Evolutionary conservation across 1,139 yeast species (phyloP).

Genomic region (Diutina scorzettiae): DNA sequence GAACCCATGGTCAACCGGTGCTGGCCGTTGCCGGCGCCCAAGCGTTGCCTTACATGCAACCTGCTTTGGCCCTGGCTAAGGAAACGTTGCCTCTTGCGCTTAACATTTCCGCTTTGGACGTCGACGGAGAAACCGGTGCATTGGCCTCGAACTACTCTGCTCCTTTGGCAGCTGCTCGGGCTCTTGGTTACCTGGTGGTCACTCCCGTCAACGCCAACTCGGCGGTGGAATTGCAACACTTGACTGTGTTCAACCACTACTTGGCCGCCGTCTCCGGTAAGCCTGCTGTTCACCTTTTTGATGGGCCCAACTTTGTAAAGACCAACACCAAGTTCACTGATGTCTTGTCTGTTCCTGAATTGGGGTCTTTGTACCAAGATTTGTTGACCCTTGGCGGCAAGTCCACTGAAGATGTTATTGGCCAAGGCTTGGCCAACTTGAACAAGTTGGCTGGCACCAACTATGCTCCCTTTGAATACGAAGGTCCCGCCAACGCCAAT

Average conservation of each 20-base stretch:
- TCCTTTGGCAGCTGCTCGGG: conserved; percentile 52
- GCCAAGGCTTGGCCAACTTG: conserved; percentile 33
- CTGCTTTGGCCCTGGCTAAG: conserved; percentile 22
- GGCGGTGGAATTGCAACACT: conserved; percentile 52
- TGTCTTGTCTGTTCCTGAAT: conserved; percentile 32
- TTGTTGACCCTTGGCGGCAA: conserved; percentile 18
- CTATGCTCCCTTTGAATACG: conserved; percentile 60
- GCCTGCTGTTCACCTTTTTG: conserved; percentile 64
- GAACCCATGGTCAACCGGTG: conserved; percentile 26
- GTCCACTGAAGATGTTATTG: conserved; percentile 27
- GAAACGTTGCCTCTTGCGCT: conserved; percentile 49
- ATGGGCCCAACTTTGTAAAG: conserved; percentile 61
- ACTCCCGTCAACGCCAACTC: conserved; percentile 44
- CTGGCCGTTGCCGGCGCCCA: conserved; percentile 56
- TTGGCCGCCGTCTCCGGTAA: conserved; percentile 40
- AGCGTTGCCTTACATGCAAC: conserved; percentile 58
- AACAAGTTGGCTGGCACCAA: conserved; percentile 47
- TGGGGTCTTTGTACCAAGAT: conserved; percentile 30
- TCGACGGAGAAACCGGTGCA: conserved; percentile 36
- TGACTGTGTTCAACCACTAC: conserved; percentile 54
- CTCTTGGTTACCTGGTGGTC: conserved; percentile 58
- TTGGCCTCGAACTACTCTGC: conserved; percentile 59
- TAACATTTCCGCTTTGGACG: conserved; percentile 66
- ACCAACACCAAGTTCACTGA: conserved; percentile 38
- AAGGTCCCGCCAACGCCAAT: conserved; percentile 48